phyloP scores from a whole-genome alignment of 2,329 filamentous ascomycete genomes.

The Eutypella sp. region DNA sequence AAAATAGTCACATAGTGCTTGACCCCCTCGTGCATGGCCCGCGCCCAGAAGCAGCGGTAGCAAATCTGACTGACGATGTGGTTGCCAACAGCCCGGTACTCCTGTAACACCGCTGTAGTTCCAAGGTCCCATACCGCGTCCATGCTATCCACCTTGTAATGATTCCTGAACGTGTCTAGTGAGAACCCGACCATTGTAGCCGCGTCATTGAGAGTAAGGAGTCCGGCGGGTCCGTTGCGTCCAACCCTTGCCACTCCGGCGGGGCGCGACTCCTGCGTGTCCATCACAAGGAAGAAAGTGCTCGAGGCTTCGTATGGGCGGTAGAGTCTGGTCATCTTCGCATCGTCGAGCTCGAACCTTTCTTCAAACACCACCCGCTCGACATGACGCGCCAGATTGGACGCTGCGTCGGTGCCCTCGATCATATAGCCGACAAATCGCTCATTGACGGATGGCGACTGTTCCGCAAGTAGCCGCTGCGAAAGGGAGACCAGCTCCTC shows the following conservation, averaged over 20 bases:
- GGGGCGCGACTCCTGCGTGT: conserved; percentile 1
- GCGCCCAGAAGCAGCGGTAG: conserved; percentile 6
- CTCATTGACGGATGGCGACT: conserved; percentile 6
- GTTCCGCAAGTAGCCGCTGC: conserved; percentile 4
- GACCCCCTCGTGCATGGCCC: conserved; percentile 3
- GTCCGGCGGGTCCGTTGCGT: conserved; percentile 1
- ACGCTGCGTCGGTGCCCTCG: conserved; percentile 4
- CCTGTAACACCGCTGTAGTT: conserved; percentile 4
- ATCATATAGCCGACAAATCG: conserved; percentile 5
- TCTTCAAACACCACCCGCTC: conserved; percentile 10
- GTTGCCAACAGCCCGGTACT: conserved; percentile 3
- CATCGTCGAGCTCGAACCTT: conserved; percentile 7
- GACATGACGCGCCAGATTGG: conserved; percentile 9
- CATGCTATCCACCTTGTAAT: conserved; percentile 3
- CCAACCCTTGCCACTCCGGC: conserved; percentile 6
- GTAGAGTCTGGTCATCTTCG: conserved; percentile 7
- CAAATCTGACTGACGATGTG: conserved; percentile 7
- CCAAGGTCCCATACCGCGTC: conserved; percentile 8
- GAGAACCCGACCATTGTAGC: conserved; percentile 1
- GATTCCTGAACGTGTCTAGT: neutral
- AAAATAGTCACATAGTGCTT: conserved; percentile 8
- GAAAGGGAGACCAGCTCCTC: conserved; percentile 4
- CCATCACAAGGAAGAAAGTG: conserved; percentile 8
- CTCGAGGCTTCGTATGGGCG: conserved; percentile 5
- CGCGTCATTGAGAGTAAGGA: conserved; percentile 7